Evolutionary conservation across 2,329 filamentous ascomycete genomes (phyloP).

Genomic region (Thyridium curvatum): DNA sequence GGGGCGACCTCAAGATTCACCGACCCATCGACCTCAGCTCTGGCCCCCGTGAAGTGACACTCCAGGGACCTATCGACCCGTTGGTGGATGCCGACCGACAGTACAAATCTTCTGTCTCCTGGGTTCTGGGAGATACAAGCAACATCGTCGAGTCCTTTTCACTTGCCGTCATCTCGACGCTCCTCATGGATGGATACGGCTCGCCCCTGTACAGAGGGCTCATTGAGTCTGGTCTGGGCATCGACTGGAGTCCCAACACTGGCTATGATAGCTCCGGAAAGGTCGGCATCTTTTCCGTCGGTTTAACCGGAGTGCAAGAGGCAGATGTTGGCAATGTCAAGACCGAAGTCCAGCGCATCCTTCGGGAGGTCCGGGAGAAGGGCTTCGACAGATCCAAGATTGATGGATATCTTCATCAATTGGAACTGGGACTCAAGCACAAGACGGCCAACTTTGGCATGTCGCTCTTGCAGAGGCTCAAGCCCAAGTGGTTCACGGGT

Average conservation of each 20-base stretch:
- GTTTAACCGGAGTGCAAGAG: conserved; percentile 82
- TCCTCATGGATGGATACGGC: conserved; percentile 90
- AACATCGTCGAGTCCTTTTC: conserved; percentile 87
- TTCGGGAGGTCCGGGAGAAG: conserved; percentile 62
- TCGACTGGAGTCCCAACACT: conserved; percentile 91
- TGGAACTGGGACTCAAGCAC: conserved; percentile 90
- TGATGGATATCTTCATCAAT: conserved; percentile 86
- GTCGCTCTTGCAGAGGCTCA: conserved; percentile 79
- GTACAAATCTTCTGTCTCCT: conserved; percentile 89
- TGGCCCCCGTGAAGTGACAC: conserved; percentile 62
- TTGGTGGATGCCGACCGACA: conserved; percentile 81
- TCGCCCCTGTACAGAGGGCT: conserved; percentile 86
- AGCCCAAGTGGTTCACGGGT: conserved; percentile 93
- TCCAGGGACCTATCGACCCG: conserved; percentile 79
- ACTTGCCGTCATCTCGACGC: conserved; percentile 70
- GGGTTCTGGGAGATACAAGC: conserved; percentile 78
- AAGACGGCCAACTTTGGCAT: conserved; percentile 96
- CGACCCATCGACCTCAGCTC: conserved; percentile 63
- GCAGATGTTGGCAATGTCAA: conserved; percentile 73
- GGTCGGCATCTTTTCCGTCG: conserved; percentile 80
- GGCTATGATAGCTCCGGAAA: conserved; percentile 79
- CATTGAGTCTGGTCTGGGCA: conserved; percentile 83
- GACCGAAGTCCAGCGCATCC: conserved; percentile 63
- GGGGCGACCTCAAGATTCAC: conserved; percentile 67
- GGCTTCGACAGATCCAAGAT: conserved; percentile 90